phyloP scores from a whole-genome alignment of 495 filamentous ascomycete species.

The Thermochaetoides thermophila region DNA sequence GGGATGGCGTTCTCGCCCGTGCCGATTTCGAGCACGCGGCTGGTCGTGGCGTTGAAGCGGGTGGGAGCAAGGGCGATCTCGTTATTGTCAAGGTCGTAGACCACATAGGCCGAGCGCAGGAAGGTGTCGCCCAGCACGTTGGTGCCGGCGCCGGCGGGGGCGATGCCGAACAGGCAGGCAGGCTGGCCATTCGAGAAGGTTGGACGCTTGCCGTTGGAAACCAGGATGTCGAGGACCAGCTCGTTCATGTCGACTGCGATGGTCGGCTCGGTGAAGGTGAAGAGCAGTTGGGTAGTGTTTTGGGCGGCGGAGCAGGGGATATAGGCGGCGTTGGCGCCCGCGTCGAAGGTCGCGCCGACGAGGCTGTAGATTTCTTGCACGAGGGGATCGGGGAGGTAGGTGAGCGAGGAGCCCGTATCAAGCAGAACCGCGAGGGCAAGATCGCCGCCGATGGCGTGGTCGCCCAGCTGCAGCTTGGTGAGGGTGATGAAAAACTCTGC shows the following conservation, averaged over 20 bases:
- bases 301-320: constrained; percentile 57
- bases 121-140: constrained; percentile 85
- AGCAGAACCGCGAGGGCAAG: constrained; percentile 59
- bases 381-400: constrained; percentile 66
- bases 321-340: constrained; percentile 41
- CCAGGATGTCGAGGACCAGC: constrained; percentile 53
- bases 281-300: constrained; percentile 42
- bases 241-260: constrained; percentile 67
- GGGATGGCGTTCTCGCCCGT: constrained; percentile 50
- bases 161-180: constrained; percentile 65
- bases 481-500: constrained; percentile 74
- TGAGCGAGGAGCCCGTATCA: constrained; percentile 84
- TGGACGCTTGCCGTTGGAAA: constrained; percentile 30
- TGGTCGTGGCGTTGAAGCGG: constrained; percentile 56
- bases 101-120: constrained; percentile 78
- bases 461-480: constrained; percentile 35
- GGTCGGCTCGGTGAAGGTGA: constrained; percentile 48
- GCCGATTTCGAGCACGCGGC: constrained; percentile 58
- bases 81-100: constrained; percentile 81
- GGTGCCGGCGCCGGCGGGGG: constrained; percentile 47
- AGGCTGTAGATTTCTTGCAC: constrained; percentile 46
- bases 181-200: constrained; percentile 45
- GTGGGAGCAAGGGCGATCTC: constrained; percentile 79
- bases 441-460: constrained; percentile 34
- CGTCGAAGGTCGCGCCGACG: constrained; percentile 49